Evolutionary conservation across 306 rosid species (phyloP).

Genomic region (Carpinus viminea): DNA sequence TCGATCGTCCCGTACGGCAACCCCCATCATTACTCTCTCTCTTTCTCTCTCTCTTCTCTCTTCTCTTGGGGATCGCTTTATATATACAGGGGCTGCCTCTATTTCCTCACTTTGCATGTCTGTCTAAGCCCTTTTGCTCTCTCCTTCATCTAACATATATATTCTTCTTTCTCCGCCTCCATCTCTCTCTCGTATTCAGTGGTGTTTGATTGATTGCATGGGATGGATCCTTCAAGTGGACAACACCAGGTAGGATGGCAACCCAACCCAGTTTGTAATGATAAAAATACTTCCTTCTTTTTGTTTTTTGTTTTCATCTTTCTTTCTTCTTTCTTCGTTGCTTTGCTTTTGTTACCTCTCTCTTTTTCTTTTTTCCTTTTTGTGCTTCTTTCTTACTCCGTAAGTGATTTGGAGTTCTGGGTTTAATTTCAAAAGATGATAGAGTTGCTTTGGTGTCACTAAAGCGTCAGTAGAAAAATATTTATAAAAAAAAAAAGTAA

Average conservation of each 20-base stretch:
- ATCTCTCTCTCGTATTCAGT: not conserved
- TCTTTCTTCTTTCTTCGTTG: not conserved
- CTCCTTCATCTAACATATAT: not conserved
- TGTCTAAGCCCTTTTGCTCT: conserved; percentile 20
- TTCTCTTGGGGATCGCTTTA: conserved; percentile 43
- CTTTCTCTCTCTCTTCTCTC: conserved; percentile 6
- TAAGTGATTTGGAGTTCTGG: conserved; percentile 7
- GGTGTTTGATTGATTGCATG: conserved; percentile 34
- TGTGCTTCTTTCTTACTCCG: not conserved
- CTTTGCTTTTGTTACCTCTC: not conserved
- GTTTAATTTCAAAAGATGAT: conserved; percentile 4
- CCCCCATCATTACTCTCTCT: conserved; percentile 32
- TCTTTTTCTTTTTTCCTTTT: not conserved
- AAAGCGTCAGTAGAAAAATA: not conserved
- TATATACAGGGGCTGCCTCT: conserved; percentile 41
- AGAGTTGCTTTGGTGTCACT: not conserved
- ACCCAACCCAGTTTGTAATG: not conserved
- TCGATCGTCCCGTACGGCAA: conserved; percentile 54
- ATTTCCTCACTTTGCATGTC: conserved; percentile 63
- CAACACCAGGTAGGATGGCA: conserved; percentile 62
- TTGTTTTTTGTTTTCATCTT: not conserved
- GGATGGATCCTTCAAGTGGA: conserved; percentile 83
- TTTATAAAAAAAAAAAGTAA: not conserved
- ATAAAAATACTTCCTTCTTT: not conserved
- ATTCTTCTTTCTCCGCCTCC: not conserved